Evolutionary conservation across 768 basidiomycete genomes (phyloP).

Genomic region (Termitomyces sp.): DNA sequence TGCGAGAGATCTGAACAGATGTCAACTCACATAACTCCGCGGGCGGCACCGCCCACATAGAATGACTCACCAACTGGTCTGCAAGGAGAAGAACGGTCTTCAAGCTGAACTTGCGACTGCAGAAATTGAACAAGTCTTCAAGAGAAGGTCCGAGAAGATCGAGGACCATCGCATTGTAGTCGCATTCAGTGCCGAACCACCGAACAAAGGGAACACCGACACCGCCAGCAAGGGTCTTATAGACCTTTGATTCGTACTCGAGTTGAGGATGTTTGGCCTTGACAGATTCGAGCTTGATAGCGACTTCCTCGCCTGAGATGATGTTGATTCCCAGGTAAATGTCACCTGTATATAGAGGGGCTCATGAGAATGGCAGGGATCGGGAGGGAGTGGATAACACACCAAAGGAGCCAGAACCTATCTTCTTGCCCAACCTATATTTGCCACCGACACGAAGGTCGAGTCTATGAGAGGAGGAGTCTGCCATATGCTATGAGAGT

Average conservation of each 20-base stretch:
- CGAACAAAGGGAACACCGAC: slow-evolving; percentile 98
- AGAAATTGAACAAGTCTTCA: slow-evolving; percentile 91
- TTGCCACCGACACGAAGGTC: slow-evolving; percentile 91
- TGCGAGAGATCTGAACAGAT: slow-evolving; percentile 80
- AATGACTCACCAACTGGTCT: slow-evolving; percentile 80
- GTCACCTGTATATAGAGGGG: slow-evolving; percentile 59
- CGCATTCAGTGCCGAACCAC: slow-evolving; percentile 94
- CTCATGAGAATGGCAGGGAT: slow-evolving; percentile 6
- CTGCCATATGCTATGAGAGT: slow-evolving; percentile 55
- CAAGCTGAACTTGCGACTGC: slow-evolving; percentile 95
- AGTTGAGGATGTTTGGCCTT: slow-evolving; percentile 99
- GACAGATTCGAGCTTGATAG: slow-evolving; percentile 99
- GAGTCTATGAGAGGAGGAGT: slow-evolving; percentile 65
- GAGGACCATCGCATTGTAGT: slow-evolving; percentile 99
- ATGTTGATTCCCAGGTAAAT: slow-evolving; percentile 99
- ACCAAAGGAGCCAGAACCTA: slow-evolving; percentile 98
- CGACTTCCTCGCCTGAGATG: slow-evolving; percentile 98
- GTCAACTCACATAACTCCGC: slow-evolving; percentile 12
- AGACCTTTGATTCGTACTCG: slow-evolving; percentile 94
- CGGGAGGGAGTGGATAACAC: slow-evolving; percentile 26
- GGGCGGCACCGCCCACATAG: slow-evolving; percentile 16
- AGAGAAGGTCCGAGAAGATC: slow-evolving; percentile 93
- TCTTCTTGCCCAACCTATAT: slow-evolving; percentile 99
- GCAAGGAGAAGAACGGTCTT: slow-evolving; percentile 97
- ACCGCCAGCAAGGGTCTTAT: slow-evolving; percentile 98